Conservation (phyloP, 176 grass and related monocot genomes). For the Oryza coarctata region DNA sequence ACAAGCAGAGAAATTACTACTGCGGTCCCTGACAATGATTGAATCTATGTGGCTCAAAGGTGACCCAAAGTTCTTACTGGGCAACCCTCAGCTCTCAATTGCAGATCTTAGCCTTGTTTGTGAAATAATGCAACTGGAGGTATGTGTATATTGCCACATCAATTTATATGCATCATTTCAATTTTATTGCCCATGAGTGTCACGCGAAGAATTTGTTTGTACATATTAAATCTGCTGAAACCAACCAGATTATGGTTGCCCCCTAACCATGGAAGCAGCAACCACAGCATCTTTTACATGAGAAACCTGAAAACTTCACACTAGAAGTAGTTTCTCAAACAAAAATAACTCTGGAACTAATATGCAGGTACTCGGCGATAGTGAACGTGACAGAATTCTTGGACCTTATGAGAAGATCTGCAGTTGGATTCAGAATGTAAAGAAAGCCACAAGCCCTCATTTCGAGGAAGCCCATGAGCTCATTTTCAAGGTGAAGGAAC, state of each 20-base stretch:
- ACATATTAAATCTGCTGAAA: neutral
- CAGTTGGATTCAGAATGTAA: constrained; percentile 82
- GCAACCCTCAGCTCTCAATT: constrained; percentile 64
- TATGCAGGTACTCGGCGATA: constrained; percentile 55
- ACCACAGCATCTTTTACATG: neutral
- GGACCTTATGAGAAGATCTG: constrained; percentile 54
- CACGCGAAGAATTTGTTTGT: neutral
- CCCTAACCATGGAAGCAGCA: neutral
- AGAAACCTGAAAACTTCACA: neutral
- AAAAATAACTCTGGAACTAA: neutral
- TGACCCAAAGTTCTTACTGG: constrained; percentile 67
- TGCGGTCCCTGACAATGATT: constrained; percentile 52
- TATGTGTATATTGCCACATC: constrained; percentile 14
- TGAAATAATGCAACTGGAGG: constrained; percentile 93
- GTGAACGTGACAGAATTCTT: constrained; percentile 47
- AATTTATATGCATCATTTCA: neutral
- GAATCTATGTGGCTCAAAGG: constrained; percentile 72
- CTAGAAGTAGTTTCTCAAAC: neutral
- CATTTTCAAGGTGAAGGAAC: constrained; percentile 51
- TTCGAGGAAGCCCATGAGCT: constrained; percentile 61
- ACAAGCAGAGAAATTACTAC: constrained; percentile 58
- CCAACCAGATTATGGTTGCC: neutral
- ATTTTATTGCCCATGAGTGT: neutral
- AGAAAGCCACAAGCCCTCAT: constrained; percentile 73
- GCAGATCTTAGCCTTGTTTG: constrained; percentile 92